phyloP scores from a whole-genome alignment of 164 flowering plant genomes.

The Magnolia sinica region DNA sequence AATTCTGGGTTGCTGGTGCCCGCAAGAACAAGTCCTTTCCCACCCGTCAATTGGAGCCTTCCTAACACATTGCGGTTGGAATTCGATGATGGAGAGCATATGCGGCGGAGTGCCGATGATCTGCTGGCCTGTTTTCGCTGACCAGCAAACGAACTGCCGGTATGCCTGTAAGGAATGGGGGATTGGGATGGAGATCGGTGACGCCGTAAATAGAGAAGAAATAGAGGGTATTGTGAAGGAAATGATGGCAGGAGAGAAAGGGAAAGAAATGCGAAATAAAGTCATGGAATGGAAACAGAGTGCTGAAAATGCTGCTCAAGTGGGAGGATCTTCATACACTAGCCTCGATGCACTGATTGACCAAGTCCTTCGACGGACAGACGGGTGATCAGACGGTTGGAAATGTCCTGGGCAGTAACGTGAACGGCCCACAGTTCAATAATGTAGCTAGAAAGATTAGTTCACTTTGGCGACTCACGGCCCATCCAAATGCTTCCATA shows the following conservation, averaged over 20 bases:
- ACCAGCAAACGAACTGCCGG: conserved; percentile 8
- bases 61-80: conserved; percentile 12
- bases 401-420: too few relatives aligned
- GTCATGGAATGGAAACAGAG: conserved; percentile 1
- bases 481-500: too few relatives aligned
- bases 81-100: conserved; percentile 7
- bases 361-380: neutral
- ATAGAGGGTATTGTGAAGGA: neutral
- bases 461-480: too few relatives aligned
- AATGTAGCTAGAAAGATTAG: too few relatives aligned
- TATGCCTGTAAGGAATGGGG: conserved; percentile 11
- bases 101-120: conserved; percentile 9
- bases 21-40: conserved; percentile 13
- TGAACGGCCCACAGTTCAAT: too few relatives aligned
- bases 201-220: conserved; percentile 1
- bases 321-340: conserved; percentile 6
- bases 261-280: conserved; percentile 7
- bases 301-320: neutral
- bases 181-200: conserved; percentile 10
- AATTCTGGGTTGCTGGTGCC: conserved; percentile 15
- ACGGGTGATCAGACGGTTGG: neutral
- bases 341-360: neutral
- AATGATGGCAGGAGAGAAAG: conserved; percentile 7
- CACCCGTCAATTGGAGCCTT: conserved; percentile 9
- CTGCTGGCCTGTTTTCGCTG: conserved; percentile 6